A percentile compares a stretch with the other conserved stretches of the same genome.
phyloP scores from a whole-genome alignment of 768 basidiomycete species.

The Cyclocybe aegerita region DNA sequence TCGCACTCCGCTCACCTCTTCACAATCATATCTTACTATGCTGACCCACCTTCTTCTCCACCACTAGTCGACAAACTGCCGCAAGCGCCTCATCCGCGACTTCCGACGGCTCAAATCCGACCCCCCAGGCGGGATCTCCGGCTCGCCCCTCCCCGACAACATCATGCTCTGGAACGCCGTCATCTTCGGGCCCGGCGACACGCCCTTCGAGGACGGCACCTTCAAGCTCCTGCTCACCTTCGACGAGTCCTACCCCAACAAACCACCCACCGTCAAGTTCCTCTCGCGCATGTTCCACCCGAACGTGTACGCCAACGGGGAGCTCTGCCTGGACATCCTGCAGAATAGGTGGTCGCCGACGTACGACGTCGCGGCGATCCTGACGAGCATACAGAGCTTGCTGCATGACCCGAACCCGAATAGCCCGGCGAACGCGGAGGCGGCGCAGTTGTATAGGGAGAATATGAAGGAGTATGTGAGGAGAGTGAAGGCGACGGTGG shows the following conservation, averaged over 20 bases:
- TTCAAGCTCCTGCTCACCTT: conserved; percentile 96
- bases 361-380: conserved; percentile 97
- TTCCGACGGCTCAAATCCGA: conserved; percentile 95
- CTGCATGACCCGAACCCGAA: conserved; percentile 98
- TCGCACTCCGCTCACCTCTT: too few species aligned
- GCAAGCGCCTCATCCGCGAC: conserved; percentile 94
- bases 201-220: conserved; percentile 98
- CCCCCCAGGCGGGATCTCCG: conserved; percentile 94
- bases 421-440: conserved; percentile 98
- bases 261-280: conserved; percentile 97
- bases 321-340: conserved; percentile 96
- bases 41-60: neutral
- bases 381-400: conserved; percentile 94
- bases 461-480: conserved; percentile 99
- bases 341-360: conserved; percentile 99
- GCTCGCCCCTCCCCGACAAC: conserved; percentile 96
- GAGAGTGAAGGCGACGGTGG: conserved; percentile 89
- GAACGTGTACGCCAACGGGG: conserved; percentile 97
- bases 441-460: conserved; percentile 93
- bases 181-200: conserved; percentile 99
- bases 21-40: too few species aligned
- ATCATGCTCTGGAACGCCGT: conserved; percentile 99
- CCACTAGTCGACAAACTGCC: conserved; percentile 85
- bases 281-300: conserved; percentile 98
- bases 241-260: conserved; percentile 98